Evolutionary conservation across 2,329 filamentous ascomycete species (phyloP).

Genomic region (Calycina herbarum): DNA sequence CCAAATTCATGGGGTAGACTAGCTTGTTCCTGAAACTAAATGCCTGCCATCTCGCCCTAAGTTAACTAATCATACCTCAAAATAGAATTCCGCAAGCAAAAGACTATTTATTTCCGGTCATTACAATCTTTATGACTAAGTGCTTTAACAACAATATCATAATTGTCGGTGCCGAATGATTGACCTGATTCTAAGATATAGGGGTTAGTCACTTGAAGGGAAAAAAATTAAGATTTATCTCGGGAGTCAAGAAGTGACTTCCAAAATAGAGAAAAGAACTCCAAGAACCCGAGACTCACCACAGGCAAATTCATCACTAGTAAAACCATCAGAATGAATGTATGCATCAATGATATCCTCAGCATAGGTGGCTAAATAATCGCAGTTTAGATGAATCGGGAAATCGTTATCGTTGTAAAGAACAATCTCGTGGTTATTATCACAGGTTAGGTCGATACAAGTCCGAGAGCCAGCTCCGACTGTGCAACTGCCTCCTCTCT

Average conservation of each 20-base stretch:
- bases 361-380: neutral
- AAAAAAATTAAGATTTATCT: too few relatives aligned
- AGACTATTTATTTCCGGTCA: too few relatives aligned
- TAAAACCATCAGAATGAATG: neutral
- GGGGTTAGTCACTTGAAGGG: too few relatives aligned
- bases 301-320: too few relatives aligned
- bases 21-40: too few relatives aligned
- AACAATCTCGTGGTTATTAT: neutral
- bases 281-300: too few relatives aligned
- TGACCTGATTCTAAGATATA: neutral
- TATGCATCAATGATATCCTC: neutral
- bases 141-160: neutral
- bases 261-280: too few relatives aligned
- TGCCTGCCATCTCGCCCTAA: too few relatives aligned
- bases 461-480: neutral
- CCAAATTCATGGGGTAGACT: too few relatives aligned
- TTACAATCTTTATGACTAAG: too few relatives aligned
- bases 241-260: neutral
- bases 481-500: neutral
- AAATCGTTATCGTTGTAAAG: neutral
- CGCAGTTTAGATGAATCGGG: neutral
- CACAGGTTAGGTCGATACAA: neutral
- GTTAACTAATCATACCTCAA: too few relatives aligned
- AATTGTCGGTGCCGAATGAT: neutral
- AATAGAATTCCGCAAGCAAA: too few relatives aligned